These are phyloP conservation scores for Mycena metata DNA, from an alignment of 768 basidiomycete species.

Conservation along the genomic window DNA sequence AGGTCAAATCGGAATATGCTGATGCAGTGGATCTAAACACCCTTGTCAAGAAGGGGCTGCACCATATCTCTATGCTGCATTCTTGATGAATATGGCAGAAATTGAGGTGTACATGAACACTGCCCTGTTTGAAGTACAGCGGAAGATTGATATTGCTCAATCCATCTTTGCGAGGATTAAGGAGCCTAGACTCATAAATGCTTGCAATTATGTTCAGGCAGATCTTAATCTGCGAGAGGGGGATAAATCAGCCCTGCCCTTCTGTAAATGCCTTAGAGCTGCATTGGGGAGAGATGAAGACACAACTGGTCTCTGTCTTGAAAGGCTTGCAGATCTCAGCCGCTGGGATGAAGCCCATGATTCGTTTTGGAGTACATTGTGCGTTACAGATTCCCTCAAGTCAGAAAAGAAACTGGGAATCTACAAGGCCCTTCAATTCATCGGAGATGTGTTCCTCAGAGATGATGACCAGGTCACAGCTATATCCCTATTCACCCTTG, in stretches of 20 bases:
- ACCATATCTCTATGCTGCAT: too few relatives aligned
- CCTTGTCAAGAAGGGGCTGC: too few relatives aligned
- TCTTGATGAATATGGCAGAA: too few relatives aligned
- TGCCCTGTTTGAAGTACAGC: too few relatives aligned
- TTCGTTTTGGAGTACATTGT: neutral
- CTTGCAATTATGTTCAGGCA: too few relatives aligned
- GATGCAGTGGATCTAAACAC: too few relatives aligned
- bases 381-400: neutral
- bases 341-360: neutral
- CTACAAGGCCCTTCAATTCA: neutral
- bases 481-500: neutral
- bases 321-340: neutral
- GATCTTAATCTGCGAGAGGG: too few relatives aligned
- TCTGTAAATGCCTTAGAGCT: neutral
- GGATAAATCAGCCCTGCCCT: neutral
- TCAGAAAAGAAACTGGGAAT: neutral
- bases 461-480: neutral
- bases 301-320: neutral
- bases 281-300: neutral
- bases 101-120: too few relatives aligned
- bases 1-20: neutral
- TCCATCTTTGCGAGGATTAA: too few relatives aligned
- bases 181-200: too few relatives aligned
- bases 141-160: too few relatives aligned
- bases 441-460: neutral